Conservation (phyloP, 495 filamentous ascomycete species). For the Aspergillus wentii region DNA sequence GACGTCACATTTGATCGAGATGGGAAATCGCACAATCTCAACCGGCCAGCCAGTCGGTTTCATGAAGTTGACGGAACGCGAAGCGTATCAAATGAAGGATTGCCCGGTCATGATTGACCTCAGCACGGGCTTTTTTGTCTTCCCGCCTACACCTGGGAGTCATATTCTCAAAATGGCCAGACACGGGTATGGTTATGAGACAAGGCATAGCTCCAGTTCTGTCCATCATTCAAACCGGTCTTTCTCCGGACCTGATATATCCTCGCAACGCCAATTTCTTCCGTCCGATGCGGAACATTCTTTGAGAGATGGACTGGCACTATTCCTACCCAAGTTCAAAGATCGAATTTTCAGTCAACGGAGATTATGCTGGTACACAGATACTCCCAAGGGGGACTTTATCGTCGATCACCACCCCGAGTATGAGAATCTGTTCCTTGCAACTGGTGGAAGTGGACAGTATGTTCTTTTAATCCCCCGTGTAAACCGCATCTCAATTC, state of each 20-base stretch:
- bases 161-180: conserved; percentile 66
- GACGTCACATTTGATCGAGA: conserved; percentile 62
- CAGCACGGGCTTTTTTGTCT: conserved; percentile 65
- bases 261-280: conserved; percentile 9
- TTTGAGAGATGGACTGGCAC: conserved; percentile 44
- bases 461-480: conserved; percentile 2
- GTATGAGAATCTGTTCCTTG: conserved; percentile 9
- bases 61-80: conserved; percentile 15
- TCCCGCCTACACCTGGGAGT: conserved; percentile 54
- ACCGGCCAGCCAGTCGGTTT: conserved; percentile 34
- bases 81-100: conserved; percentile 9
- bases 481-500: background rate
- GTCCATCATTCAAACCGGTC: background rate
- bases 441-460: conserved; percentile 14
- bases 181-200: conserved; percentile 70
- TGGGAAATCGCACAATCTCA: conserved; percentile 59
- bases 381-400: conserved; percentile 16
- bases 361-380: conserved; percentile 30
- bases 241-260: conserved; percentile 6
- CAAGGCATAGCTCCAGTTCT: conserved; percentile 3
- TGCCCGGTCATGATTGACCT: conserved; percentile 55
- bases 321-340: conserved; percentile 51
- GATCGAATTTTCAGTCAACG: conserved; percentile 56
- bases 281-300: conserved; percentile 9
- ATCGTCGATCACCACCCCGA: conserved; percentile 18